Percentiles rank a stretch among this genome's conserved stretches.
These are phyloP conservation scores for Apiotrichum mycotoxinovorans DNA, from an alignment of 1,284 basidiomycete species.

Conservation along the genomic window DNA sequence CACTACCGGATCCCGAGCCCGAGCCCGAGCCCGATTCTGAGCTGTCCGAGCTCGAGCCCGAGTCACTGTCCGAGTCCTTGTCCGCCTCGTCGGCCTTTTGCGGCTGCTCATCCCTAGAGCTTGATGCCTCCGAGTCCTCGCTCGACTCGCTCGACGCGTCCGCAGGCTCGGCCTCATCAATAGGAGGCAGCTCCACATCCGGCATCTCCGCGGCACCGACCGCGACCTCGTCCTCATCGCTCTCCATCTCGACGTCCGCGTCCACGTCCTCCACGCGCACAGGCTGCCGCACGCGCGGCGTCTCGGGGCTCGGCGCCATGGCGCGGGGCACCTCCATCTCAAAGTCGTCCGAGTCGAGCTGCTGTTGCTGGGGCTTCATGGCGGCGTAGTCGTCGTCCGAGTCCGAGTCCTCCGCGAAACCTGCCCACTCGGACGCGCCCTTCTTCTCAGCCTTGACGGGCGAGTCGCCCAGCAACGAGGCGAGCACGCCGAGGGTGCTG, in stretches of 20 bases:
- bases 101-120: constrained; percentile 8
- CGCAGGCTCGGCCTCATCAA: background rate
- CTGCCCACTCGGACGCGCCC: constrained; percentile 16
- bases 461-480: constrained; percentile 26
- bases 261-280: constrained; percentile 5
- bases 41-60: constrained; percentile 9
- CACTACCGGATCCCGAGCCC: constrained; percentile 3
- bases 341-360: constrained; percentile 15
- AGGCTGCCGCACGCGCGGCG: background rate
- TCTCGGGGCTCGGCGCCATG: constrained; percentile 5
- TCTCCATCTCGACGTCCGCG: constrained; percentile 3
- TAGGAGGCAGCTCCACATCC: background rate
- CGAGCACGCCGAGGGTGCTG: constrained; percentile 28
- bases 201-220: background rate
- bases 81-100: background rate
- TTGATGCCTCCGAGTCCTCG: constrained; percentile 3
- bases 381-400: constrained; percentile 18
- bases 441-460: constrained; percentile 9
- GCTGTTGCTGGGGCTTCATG: constrained; percentile 5
- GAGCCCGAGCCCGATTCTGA: constrained; percentile 20
- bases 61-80: constrained; percentile 10
- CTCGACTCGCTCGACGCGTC: background rate
- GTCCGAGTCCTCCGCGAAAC: constrained; percentile 27
- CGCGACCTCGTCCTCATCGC: background rate
- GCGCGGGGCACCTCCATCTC: constrained; percentile 19